Percentiles rank a stretch among this genome's conserved stretches.
phyloP scores from a whole-genome alignment of 768 basidiomycete genomes.

The Holtermanniella nyarrowii region DNA sequence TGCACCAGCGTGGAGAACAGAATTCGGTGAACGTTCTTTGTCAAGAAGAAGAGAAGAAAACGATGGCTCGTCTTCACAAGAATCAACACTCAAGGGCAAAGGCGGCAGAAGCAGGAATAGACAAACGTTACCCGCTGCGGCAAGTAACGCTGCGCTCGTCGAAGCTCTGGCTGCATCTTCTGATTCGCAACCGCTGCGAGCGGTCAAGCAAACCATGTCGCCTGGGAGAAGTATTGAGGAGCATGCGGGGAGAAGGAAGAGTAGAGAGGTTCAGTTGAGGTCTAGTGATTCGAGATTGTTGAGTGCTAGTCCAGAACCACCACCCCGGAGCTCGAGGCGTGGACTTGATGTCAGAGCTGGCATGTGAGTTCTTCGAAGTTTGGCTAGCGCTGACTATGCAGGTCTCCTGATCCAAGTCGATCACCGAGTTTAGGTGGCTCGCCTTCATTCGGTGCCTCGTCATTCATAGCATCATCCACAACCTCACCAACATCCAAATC shows the following conservation, averaged over 20 bases:
- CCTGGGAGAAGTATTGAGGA: conserved; percentile 6
- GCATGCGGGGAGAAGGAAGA: conserved; percentile 1
- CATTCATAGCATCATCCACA: too few species aligned
- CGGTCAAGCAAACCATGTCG: not conserved
- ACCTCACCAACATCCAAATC: too few species aligned
- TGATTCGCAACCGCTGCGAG: not conserved
- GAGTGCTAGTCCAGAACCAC: conserved; percentile 21
- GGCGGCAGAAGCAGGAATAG: conserved; percentile 12
- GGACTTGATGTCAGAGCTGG: not conserved
- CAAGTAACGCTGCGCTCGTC: not conserved
- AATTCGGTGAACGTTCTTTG: conserved; percentile 10
- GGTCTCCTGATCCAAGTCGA: not conserved
- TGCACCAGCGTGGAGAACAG: conserved; percentile 19
- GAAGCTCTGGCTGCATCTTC: not conserved
- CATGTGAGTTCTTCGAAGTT: conserved; percentile 11
- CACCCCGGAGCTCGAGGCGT: conserved; percentile 20
- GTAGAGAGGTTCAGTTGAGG: conserved; percentile 1
- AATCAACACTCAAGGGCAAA: conserved; percentile 10
- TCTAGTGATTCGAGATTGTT: conserved; percentile 9
- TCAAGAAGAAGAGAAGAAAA: conserved; percentile 1
- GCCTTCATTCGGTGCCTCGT: not conserved
- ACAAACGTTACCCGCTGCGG: conserved; percentile 8
- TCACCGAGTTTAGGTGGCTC: conserved; percentile 1
- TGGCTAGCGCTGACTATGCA: not conserved
- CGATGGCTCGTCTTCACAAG: conserved; percentile 3